Conservation (phyloP, 2,329 filamentous ascomycete species). For the Penicillium thymicola region DNA sequence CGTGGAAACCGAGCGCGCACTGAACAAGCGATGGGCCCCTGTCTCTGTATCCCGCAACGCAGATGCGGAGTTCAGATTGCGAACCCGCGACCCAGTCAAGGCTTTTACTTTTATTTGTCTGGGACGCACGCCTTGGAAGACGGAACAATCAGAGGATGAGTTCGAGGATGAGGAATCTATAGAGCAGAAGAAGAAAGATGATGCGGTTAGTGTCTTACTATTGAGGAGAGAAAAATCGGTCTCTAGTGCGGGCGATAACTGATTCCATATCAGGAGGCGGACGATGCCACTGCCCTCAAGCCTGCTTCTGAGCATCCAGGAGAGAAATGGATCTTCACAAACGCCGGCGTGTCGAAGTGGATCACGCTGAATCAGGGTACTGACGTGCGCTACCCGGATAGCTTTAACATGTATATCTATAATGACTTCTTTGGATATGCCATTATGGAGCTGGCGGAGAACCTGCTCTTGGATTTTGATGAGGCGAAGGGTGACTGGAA, state of each 20-base stretch:
- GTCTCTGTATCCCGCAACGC: not conserved
- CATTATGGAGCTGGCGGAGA: constrained; percentile 44
- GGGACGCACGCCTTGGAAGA: not conserved
- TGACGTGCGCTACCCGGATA: constrained; percentile 29
- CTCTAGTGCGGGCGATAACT: not conserved
- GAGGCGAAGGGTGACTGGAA: constrained; percentile 36
- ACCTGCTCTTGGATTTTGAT: constrained; percentile 41
- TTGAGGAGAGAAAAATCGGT: not conserved
- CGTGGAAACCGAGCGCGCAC: not conserved
- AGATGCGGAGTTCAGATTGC: not conserved
- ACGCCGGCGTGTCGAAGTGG: not conserved
- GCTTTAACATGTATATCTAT: constrained; percentile 44
- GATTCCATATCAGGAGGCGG: not conserved
- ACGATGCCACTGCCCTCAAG: not conserved
- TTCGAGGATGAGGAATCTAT: not conserved
- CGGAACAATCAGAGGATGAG: not conserved
- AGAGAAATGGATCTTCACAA: not conserved
- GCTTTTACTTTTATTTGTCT: not conserved
- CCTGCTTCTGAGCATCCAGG: not conserved
- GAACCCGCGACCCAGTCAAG: not conserved
- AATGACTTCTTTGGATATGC: constrained; percentile 46
- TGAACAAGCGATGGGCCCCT: not conserved
- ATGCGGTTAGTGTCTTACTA: not conserved
- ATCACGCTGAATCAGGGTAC: not conserved
- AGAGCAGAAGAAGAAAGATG: not conserved